A percentile compares a stretch with the other conserved stretches of the same genome.
These are phyloP conservation scores for Penicillium dipodomyicola DNA, from an alignment of 495 filamentous ascomycete species.

Conservation along the genomic window DNA sequence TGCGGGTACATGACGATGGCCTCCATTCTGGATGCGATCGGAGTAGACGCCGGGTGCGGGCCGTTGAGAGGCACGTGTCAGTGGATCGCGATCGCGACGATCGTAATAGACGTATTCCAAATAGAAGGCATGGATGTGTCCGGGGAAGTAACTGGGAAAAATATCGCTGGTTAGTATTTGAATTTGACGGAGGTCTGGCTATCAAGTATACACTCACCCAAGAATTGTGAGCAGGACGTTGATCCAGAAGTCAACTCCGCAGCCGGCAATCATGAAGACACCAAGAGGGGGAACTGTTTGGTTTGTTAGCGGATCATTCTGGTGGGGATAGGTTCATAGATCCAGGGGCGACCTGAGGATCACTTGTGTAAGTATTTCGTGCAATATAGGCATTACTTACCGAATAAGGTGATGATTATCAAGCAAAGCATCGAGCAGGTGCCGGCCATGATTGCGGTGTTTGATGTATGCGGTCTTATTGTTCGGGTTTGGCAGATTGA, in stretches of 20 bases:
- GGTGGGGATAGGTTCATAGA: not conserved
- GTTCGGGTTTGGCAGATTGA: not conserved
- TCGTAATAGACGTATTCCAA: conserved; percentile 84
- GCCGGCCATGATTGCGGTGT: conserved; percentile 32
- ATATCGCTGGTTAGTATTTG: conserved; percentile 5
- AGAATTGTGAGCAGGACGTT: conserved; percentile 62
- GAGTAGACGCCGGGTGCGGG: conserved; percentile 77
- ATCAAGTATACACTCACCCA: conserved; percentile 44
- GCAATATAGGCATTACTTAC: conserved; percentile 35
- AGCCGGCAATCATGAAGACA: conserved; percentile 61
- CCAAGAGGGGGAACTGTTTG: conserved; percentile 60
- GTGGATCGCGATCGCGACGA: conserved; percentile 55
- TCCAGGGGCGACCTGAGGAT: not conserved
- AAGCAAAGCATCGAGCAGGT: conserved; percentile 44
- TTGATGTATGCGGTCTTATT: not conserved
- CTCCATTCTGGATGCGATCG: conserved; percentile 71
- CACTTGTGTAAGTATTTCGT: not conserved
- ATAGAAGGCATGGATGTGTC: conserved; percentile 89
- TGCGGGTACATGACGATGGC: conserved; percentile 33
- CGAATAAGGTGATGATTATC: conserved; percentile 58
- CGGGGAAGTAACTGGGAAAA: conserved; percentile 63
- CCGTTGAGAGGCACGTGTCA: conserved; percentile 45
- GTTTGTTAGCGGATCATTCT: conserved; percentile 15
- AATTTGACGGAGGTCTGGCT: not conserved
- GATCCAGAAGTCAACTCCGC: conserved; percentile 61